A percentile compares a stretch with the other conserved stretches of the same genome.
These are phyloP conservation scores for Orobanche coerulescens DNA, from an alignment of 257 asterid genomes.

Conservation along the genomic window DNA sequence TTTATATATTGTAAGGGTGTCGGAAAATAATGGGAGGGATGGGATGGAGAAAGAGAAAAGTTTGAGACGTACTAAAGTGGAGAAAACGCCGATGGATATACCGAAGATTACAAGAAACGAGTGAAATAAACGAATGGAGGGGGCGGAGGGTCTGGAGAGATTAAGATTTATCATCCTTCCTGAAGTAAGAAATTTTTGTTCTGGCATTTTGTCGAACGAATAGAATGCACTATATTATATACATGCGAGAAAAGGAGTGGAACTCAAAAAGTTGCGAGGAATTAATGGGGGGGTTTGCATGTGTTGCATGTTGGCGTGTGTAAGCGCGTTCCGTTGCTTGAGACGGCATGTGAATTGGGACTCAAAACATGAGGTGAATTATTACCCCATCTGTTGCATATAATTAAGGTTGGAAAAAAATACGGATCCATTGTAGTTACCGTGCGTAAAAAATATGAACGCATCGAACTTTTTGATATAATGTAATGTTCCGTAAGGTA, in stretches of 20 bases:
- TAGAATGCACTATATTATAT: neutral
- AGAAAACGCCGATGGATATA: slow-evolving; percentile 38
- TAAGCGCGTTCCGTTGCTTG: too few species aligned
- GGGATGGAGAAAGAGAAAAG: slow-evolving; percentile 29
- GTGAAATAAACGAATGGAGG: slow-evolving; percentile 19
- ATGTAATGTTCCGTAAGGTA: too few species aligned
- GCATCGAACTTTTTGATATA: too few species aligned
- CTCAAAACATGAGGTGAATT: too few species aligned
- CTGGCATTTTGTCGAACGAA: neutral
- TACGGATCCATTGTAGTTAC: too few species aligned
- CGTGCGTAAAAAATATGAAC: too few species aligned
- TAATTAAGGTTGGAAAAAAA: too few species aligned
- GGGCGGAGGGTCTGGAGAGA: slow-evolving; percentile 11
- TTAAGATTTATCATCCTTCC: slow-evolving; percentile 13
- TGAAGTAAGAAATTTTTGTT: neutral
- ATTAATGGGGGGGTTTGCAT: too few species aligned
- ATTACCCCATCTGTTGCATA: too few species aligned
- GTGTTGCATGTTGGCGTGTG: too few species aligned
- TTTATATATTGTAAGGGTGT: neutral
- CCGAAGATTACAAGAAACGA: slow-evolving; percentile 39
- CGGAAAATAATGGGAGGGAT: neutral
- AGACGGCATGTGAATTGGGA: too few species aligned
- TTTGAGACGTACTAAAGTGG: slow-evolving; percentile 26
- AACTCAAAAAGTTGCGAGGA: too few species aligned
- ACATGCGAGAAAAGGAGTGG: neutral